phyloP scores from a whole-genome alignment of 495 filamentous ascomycete species.

The Neurospora sp. region DNA sequence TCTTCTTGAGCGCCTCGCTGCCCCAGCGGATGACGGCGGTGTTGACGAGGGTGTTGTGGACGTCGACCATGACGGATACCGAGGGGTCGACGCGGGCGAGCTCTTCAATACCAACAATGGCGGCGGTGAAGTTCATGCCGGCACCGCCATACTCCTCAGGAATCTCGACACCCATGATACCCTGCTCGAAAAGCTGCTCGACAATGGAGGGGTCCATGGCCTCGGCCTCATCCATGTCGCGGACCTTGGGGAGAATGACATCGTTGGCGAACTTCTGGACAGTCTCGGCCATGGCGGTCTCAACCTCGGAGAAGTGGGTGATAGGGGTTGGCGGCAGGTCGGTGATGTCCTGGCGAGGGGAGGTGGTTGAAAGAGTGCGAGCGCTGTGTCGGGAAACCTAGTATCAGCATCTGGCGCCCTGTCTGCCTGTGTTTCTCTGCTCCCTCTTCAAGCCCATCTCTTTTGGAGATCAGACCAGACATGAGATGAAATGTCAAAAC shows the following conservation, averaged over 20 bases:
- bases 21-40: slow-evolving; percentile 85
- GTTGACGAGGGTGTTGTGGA: slow-evolving; percentile 97
- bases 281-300: slow-evolving; percentile 76
- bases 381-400: slow-evolving; percentile 25
- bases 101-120: slow-evolving; percentile 95
- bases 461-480: background rate
- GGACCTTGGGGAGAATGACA: slow-evolving; percentile 79
- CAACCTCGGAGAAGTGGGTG: slow-evolving; percentile 83
- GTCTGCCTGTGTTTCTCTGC: background rate
- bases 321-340: slow-evolving; percentile 83
- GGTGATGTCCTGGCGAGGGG: slow-evolving; percentile 47
- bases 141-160: slow-evolving; percentile 94
- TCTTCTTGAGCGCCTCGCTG: slow-evolving; percentile 60
- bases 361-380: slow-evolving; percentile 63
- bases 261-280: slow-evolving; percentile 88
- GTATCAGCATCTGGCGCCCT: slow-evolving; percentile 5
- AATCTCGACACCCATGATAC: slow-evolving; percentile 94
- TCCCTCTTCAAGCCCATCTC: background rate
- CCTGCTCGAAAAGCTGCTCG: slow-evolving; percentile 93
- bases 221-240: slow-evolving; percentile 97
- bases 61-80: slow-evolving; percentile 85
- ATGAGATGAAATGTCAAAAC: background rate
- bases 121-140: slow-evolving; percentile 97
- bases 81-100: slow-evolving; percentile 88
- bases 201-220: slow-evolving; percentile 81